Conservation (phyloP, 2,329 filamentous ascomycete genomes). For the Chrysoporthe deuterocubensis region DNA sequence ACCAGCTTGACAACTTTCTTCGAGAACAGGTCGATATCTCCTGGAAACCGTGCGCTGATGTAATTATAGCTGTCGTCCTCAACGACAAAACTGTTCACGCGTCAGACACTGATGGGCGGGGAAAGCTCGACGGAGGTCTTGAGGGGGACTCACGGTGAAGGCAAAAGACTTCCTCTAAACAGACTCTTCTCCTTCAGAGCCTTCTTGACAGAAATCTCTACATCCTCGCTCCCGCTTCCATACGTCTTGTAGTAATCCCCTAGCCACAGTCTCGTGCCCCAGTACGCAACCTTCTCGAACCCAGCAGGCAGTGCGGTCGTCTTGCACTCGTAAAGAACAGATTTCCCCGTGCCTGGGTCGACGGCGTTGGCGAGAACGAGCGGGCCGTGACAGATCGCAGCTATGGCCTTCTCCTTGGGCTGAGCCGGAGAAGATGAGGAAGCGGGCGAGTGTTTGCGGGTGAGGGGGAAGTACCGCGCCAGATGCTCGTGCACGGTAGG, state of each 20-base stretch:
- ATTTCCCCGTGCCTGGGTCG: slow-evolving; percentile 44
- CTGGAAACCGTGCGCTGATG: slow-evolving; percentile 51
- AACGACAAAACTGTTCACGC: slow-evolving; percentile 47
- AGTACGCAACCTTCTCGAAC: slow-evolving; percentile 55
- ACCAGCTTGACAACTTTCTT: slow-evolving; percentile 48
- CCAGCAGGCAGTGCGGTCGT: slow-evolving; percentile 54
- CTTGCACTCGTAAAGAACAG: slow-evolving; percentile 49
- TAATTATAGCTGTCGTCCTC: slow-evolving; percentile 55
- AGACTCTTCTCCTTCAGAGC: slow-evolving; percentile 47
- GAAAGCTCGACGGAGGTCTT: slow-evolving; percentile 22
- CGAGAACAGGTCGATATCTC: slow-evolving; percentile 47
- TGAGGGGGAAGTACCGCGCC: slow-evolving; percentile 51
- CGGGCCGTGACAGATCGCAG: slow-evolving; percentile 58
- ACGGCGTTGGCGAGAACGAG: slow-evolving; percentile 52
- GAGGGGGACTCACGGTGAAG: slow-evolving; percentile 43
- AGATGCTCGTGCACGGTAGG: slow-evolving; percentile 48
- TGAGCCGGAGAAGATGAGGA: not conserved
- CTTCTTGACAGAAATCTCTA: slow-evolving; percentile 38
- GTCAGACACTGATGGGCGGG: slow-evolving; percentile 19
- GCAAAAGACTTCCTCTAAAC: slow-evolving; percentile 48
- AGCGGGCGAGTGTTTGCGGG: slow-evolving; percentile 39
- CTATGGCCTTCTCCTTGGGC: slow-evolving; percentile 48
- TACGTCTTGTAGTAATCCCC: slow-evolving; percentile 63
- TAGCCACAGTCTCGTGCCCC: slow-evolving; percentile 51
- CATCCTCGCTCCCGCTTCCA: slow-evolving; percentile 53